Conservation (phyloP, 1,284 basidiomycete genomes). For the Melampsora occidentalis region DNA sequence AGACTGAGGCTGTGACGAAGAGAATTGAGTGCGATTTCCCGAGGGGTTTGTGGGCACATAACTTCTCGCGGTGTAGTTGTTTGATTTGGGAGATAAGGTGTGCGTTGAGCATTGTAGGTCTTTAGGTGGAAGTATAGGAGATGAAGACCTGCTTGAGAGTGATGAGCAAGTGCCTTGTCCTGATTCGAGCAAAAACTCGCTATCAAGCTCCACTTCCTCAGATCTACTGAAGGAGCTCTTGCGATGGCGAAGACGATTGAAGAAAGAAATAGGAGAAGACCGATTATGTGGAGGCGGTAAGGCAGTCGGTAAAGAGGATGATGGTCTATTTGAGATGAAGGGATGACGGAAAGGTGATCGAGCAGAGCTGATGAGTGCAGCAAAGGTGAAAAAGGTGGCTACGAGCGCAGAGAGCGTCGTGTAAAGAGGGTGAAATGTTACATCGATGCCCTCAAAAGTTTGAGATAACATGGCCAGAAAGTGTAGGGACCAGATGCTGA, state of each 20-base stretch:
- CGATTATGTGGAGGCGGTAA: neutral
- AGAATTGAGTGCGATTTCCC: neutral
- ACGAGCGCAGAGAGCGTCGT: slow-evolving; percentile 30
- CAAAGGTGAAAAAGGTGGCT: slow-evolving; percentile 34
- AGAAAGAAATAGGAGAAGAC: neutral
- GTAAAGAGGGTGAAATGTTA: slow-evolving; percentile 11
- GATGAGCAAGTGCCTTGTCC: slow-evolving; percentile 3
- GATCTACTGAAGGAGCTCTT: neutral
- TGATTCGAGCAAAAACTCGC: slow-evolving; percentile 13
- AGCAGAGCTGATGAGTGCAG: slow-evolving; percentile 22
- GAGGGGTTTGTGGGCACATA: neutral
- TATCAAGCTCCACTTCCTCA: slow-evolving; percentile 5
- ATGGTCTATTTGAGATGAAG: neutral
- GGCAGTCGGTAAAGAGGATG: neutral
- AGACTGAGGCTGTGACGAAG: neutral
- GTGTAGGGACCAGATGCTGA: slow-evolving; percentile 34
- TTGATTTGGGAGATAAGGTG: neutral
- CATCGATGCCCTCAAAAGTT: slow-evolving; percentile 23
- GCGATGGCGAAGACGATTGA: neutral
- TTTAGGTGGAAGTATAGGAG: neutral
- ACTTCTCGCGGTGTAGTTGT: neutral
- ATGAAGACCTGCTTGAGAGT: neutral
- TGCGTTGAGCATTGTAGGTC: neutral
- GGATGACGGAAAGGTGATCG: slow-evolving; percentile 19
- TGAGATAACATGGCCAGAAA: slow-evolving; percentile 38